phyloP scores from a whole-genome alignment of 2,329 filamentous ascomycete genomes.

The Colletotrichum musicola region DNA sequence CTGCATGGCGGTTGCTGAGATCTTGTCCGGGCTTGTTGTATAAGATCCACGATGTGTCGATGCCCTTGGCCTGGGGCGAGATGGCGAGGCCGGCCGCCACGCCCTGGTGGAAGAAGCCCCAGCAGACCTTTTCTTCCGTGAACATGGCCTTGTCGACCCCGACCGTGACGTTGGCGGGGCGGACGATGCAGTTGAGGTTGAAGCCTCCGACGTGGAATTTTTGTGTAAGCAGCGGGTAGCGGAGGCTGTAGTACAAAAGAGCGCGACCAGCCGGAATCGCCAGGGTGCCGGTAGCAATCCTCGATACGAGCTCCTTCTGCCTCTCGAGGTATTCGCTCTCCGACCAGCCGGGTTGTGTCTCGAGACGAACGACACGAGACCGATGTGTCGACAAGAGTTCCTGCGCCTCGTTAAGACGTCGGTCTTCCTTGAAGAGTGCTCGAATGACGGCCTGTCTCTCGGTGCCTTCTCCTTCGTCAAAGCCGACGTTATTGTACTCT shows the following conservation, averaged over 20 bases:
- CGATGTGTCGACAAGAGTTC: slow-evolving; percentile 88
- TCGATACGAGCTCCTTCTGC: slow-evolving; percentile 90
- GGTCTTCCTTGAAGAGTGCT: slow-evolving; percentile 91
- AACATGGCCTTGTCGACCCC: slow-evolving; percentile 91
- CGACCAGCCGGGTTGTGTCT: slow-evolving; percentile 80
- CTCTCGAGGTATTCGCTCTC: slow-evolving; percentile 91
- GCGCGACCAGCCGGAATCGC: slow-evolving; percentile 90
- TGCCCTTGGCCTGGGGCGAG: slow-evolving; percentile 88
- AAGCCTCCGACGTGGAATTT: slow-evolving; percentile 92
- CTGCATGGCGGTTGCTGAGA: slow-evolving; percentile 94
- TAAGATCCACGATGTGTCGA: slow-evolving; percentile 98
- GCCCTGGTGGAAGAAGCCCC: slow-evolving; percentile 98
- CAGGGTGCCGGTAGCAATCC: slow-evolving; percentile 87
- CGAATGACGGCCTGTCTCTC: slow-evolving; percentile 87
- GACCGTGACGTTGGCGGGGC: slow-evolving; percentile 90
- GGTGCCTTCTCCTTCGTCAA: slow-evolving; percentile 84
- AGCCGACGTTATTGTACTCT: slow-evolving; percentile 68
- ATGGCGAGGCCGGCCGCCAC: slow-evolving; percentile 94
- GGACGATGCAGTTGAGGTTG: slow-evolving; percentile 91
- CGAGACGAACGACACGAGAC: slow-evolving; percentile 81
- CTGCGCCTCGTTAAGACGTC: slow-evolving; percentile 87
- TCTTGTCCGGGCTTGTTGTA: slow-evolving; percentile 94
- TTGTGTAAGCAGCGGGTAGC: slow-evolving; percentile 90
- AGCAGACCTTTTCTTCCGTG: slow-evolving; percentile 96
- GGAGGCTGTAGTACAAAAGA: slow-evolving; percentile 88